phyloP scores from a whole-genome alignment of 805 yeast species.

The Saitoella complicata region DNA sequence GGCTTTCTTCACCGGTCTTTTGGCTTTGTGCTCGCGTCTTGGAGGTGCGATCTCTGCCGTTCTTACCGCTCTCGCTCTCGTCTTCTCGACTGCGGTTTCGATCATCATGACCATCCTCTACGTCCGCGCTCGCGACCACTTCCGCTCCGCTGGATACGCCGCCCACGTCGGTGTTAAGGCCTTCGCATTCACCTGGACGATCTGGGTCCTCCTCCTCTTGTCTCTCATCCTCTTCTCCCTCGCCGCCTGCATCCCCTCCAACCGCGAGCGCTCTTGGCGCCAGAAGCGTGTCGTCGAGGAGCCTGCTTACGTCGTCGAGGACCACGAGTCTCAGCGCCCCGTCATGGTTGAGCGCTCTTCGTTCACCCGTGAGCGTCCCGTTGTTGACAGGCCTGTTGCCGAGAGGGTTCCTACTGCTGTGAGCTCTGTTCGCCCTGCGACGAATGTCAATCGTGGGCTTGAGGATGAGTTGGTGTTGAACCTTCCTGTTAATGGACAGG shows the following conservation, averaged over 20 bases:
- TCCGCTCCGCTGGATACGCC: slow-evolving; percentile 24
- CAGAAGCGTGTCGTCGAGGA: no score
- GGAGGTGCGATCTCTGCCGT: slow-evolving; percentile 5
- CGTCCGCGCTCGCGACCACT: slow-evolving; percentile 61
- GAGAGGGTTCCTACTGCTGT: no score
- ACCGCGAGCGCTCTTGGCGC: no score
- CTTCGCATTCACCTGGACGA: slow-evolving; percentile 51
- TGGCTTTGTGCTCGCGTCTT: slow-evolving; percentile 14
- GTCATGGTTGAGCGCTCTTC: no score
- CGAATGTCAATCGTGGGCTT: no score
- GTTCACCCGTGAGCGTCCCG: no score
- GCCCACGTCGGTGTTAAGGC: slow-evolving; percentile 17
- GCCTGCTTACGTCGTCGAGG: no score
- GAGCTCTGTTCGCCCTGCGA: no score
- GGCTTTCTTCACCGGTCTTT: slow-evolving; percentile 23
- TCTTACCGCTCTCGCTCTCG: slow-evolving; percentile 14
- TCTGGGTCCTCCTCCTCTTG: slow-evolving; percentile 22
- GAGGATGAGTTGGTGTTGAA: no score
- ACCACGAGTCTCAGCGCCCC: no score
- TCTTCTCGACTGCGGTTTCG: slow-evolving; percentile 35
- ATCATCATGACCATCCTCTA: slow-evolving; percentile 58
- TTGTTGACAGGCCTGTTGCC: no score
- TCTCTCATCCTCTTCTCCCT: slow-evolving; percentile 18
- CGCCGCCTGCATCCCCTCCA: background rate
- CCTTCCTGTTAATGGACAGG: no score